phyloP scores from a whole-genome alignment of 2,329 filamentous ascomycete species.

The Fusarium xylarioides region DNA sequence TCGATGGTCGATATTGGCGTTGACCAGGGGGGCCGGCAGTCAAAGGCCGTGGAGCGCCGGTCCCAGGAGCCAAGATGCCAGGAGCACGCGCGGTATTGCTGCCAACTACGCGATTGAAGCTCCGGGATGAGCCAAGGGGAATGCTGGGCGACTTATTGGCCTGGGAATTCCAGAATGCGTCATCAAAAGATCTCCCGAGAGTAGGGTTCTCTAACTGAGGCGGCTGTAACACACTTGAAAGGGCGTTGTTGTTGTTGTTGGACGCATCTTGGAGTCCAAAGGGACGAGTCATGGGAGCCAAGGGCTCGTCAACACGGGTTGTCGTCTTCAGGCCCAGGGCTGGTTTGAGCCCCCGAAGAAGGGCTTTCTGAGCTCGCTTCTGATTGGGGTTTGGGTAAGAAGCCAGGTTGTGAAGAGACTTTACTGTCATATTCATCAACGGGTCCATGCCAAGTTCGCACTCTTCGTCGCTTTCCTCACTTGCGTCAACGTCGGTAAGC shows the following conservation, averaged over 20 bases:
- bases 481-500: slow-evolving; percentile 35
- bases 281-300: slow-evolving; percentile 8
- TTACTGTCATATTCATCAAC: slow-evolving; percentile 54
- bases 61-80: slow-evolving; percentile 41
- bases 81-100: slow-evolving; percentile 16
- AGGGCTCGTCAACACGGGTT: slow-evolving; percentile 17
- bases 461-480: slow-evolving; percentile 44
- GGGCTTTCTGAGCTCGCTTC: slow-evolving; percentile 58
- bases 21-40: slow-evolving; percentile 65
- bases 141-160: slow-evolving; percentile 5
- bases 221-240: slow-evolving; percentile 2
- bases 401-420: slow-evolving; percentile 62
- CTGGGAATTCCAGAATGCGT: slow-evolving; percentile 7
- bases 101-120: slow-evolving; percentile 22
- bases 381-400: slow-evolving; percentile 66
- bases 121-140: slow-evolving; percentile 8
- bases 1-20: slow-evolving; percentile 58
- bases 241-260: slow-evolving; percentile 3
- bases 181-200: slow-evolving; percentile 16
- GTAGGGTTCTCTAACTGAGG: slow-evolving; percentile 18
- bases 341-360: slow-evolving; percentile 48
- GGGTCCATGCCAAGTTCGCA: slow-evolving; percentile 44
- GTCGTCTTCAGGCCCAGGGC: slow-evolving; percentile 23
- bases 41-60: slow-evolving; percentile 59
- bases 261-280: slow-evolving; percentile 10